phyloP scores from a whole-genome alignment of 345 rosid species.

The Corymbia maculata region DNA sequence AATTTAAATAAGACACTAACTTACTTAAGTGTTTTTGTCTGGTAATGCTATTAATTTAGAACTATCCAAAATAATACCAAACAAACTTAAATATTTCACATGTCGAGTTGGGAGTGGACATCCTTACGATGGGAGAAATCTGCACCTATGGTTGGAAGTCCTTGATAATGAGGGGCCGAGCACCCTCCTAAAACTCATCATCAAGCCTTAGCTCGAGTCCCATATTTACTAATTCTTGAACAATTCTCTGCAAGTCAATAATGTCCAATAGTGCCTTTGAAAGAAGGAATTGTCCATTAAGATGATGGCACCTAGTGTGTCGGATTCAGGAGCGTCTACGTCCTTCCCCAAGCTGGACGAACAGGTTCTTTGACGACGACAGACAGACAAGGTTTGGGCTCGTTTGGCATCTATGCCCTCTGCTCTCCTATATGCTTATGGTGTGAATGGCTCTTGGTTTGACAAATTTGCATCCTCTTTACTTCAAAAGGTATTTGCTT shows the following conservation, averaged over 20 bases:
- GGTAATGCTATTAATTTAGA: background rate
- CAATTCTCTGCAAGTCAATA: background rate
- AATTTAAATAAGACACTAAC: background rate
- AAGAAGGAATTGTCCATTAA: background rate
- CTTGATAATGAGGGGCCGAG: background rate
- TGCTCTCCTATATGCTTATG: background rate
- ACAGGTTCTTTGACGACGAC: fast-evolving
- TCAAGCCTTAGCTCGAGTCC: background rate
- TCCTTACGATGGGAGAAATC: background rate
- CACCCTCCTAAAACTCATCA: background rate
- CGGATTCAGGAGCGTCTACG: background rate
- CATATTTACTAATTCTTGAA: too few species aligned
- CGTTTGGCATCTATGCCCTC: background rate
- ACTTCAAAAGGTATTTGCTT: background rate
- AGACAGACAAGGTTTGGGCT: background rate
- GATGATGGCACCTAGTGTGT: background rate
- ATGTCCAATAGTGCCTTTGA: background rate
- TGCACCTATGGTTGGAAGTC: background rate
- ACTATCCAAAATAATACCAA: background rate
- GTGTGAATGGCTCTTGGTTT: background rate
- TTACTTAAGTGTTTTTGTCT: background rate
- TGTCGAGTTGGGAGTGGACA: background rate
- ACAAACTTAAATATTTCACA: background rate
- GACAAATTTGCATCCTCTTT: background rate
- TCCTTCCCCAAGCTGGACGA: background rate